A percentile compares a stretch with the other conserved stretches of the same genome.
Conservation (phyloP, 78 protist genomes). For the Pigoraptor vietnamica region DNA sequence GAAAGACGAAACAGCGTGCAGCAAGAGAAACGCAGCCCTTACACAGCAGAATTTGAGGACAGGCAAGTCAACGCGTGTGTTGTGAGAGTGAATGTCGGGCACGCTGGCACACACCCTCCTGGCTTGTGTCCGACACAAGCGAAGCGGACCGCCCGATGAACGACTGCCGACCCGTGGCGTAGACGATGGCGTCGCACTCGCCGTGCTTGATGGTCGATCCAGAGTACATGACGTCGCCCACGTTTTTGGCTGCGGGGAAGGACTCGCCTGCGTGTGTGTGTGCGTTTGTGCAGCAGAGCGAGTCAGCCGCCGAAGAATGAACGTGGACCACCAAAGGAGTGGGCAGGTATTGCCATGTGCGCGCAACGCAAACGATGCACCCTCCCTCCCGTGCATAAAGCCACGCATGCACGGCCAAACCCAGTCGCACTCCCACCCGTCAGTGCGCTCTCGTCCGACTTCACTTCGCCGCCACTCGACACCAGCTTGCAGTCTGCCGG, state of each 20-base stretch:
- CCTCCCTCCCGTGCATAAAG: neutral
- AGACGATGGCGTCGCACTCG: conserved; percentile 67
- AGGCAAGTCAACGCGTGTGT: too few relatives aligned
- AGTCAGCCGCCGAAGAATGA: neutral
- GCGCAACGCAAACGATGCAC: too few relatives aligned
- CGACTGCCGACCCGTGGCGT: conserved; percentile 75
- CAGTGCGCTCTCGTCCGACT: conserved; percentile 68
- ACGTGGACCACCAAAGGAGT: neutral
- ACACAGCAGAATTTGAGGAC: too few relatives aligned
- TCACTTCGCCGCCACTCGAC: conserved; percentile 28
- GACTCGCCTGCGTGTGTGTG: conserved; percentile 41
- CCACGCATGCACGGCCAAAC: too few relatives aligned
- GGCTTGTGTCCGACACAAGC: conserved; percentile 48
- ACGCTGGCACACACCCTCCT: neutral
- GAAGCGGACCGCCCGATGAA: conserved; percentile 79
- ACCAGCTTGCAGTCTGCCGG: conserved; percentile 74
- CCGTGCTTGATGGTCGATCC: conserved; percentile 84
- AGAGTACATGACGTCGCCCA: conserved; percentile 55
- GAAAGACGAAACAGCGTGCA: too few relatives aligned
- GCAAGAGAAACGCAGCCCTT: too few relatives aligned
- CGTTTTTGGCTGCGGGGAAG: conserved; percentile 55
- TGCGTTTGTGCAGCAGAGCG: neutral
- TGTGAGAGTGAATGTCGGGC: too few relatives aligned
- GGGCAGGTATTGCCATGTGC: too few relatives aligned
- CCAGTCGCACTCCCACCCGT: conserved; percentile 44